Evolutionary conservation across 495 filamentous ascomycete genomes (phyloP), one percentile per base, ranked within the genome.

Genomic region (Penicillium tannophilum): DNA sequence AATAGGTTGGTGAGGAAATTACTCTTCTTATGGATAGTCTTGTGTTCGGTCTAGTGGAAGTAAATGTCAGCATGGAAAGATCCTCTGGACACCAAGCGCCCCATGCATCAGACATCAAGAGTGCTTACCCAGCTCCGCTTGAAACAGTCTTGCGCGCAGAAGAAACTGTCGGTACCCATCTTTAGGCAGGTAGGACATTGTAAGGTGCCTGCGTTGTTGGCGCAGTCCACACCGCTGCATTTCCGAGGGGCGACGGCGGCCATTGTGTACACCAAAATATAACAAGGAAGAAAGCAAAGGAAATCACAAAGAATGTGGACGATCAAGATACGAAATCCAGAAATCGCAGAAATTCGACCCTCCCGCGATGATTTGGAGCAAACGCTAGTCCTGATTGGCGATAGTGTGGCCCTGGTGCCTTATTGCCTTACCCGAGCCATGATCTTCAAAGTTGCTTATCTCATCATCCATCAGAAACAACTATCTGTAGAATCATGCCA

Each of bases 71-170:
- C 11, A 19, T 39, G 41, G 30, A 49, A 43, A 55, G 24, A 47
- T 57, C 56, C 46, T 4, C 1, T 24, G 23, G n/a, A 53, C 6
- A 52, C 55, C 6, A 57, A 30, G 57, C 54, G 56, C 64, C 60
- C 61, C 56, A 68, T 8, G 9, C 20, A 28, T 9, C 47, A 50
- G 16, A 19, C 30, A 62, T 65, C 56, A 65, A 69, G 56, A 61
- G 30, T 56, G 59, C 88, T 69, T 84, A 98, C 94, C 94, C 94
- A 98, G 78, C 91, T 98, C 69, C 85, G 86, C 81, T 97, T 98
- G 79, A 98, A 98, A 82, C 94, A 98, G 66, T 98, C 95, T 70
- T 98, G 95, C 11, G 92, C 92, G 79, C 94, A 98, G 80, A 98
- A 98, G 73, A 85, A 96, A 76, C 91, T 94, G 69, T 93, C 91